phyloP scores from a whole-genome alignment of 2,329 filamentous ascomycete species.

The Sporothrix variecibatus region DNA sequence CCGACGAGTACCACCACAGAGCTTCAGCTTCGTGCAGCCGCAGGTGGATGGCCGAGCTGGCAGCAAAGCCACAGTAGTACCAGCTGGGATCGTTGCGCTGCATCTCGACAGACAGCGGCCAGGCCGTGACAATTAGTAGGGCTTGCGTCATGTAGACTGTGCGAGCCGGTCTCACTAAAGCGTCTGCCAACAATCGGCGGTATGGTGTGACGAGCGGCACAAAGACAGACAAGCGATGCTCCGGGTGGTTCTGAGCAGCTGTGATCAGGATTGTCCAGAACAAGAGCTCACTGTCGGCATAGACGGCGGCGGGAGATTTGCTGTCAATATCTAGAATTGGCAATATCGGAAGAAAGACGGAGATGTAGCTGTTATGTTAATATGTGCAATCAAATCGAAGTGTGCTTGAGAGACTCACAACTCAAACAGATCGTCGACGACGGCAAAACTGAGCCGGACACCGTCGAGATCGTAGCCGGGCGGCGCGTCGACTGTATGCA shows the following conservation, averaged over 20 bases:
- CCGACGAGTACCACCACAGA: conserved; percentile 14
- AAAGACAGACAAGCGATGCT: not conserved
- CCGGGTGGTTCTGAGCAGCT: conserved; percentile 18
- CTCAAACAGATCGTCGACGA: conserved; percentile 12
- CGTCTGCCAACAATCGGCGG: conserved; percentile 8
- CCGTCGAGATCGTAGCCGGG: conserved; percentile 7
- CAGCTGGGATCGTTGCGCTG: conserved; percentile 24
- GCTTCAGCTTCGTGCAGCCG: conserved; percentile 19
- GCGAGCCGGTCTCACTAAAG: not conserved
- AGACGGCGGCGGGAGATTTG: not conserved
- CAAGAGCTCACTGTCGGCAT: conserved; percentile 20
- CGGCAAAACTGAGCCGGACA: not conserved
- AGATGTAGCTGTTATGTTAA: not conserved
- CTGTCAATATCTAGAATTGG: conserved; percentile 17
- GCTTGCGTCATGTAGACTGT: conserved; percentile 22
- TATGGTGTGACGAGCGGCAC: not conserved
- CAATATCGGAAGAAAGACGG: not conserved
- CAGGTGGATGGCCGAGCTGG: conserved; percentile 15
- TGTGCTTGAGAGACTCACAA: not conserved
- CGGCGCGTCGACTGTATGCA: not conserved
- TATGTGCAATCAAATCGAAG: not conserved
- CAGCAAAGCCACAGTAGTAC: conserved; percentile 24
- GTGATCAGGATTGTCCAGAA: conserved; percentile 24
- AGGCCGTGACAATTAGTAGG: conserved; percentile 13
- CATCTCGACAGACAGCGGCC: conserved; percentile 18